A percentile compares a stretch with the other conserved stretches of the same genome.
phyloP scores from a whole-genome alignment of 345 rosid genomes.

The Rhodamnia argentea region DNA sequence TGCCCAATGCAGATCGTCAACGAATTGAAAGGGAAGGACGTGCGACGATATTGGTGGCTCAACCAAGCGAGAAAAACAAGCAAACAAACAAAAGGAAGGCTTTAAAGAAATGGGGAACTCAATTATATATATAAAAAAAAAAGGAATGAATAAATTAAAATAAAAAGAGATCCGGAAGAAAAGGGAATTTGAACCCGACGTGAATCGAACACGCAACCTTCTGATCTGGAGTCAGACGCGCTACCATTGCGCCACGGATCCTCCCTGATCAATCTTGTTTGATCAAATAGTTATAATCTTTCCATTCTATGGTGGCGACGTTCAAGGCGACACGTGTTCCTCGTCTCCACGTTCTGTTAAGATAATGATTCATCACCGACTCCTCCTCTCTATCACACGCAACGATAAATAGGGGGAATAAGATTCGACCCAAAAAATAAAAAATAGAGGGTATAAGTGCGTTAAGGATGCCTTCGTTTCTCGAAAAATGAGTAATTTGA shows the following conservation, averaged over 20 bases:
- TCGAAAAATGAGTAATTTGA: too few species aligned
- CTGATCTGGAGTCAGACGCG: slow-evolving; percentile 98
- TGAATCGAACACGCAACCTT: slow-evolving; percentile 96
- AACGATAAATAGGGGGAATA: not conserved
- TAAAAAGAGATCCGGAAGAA: not conserved
- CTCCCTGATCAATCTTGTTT: not conserved
- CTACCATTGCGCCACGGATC: slow-evolving; percentile 99
- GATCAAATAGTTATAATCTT: rapidly evolving
- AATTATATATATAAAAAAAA: too few species aligned
- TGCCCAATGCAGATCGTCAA: too few species aligned
- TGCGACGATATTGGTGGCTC: too few species aligned
- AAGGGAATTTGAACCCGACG: slow-evolving; percentile 63
- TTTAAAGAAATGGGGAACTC: too few species aligned
- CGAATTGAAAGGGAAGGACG: too few species aligned
- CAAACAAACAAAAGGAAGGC: too few species aligned
- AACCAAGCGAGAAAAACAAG: too few species aligned
- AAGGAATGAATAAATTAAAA: not conserved
- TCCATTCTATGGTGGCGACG: rapidly evolving
- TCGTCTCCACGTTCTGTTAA: not conserved
- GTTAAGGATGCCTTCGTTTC: too few species aligned
- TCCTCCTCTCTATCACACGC: not conserved
- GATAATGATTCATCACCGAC: not conserved
- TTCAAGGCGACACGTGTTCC: not conserved
- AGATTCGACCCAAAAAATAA: too few species aligned
- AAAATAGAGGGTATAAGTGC: too few species aligned